Percentiles rank a stretch among this genome's conserved stretches.
phyloP scores from a whole-genome alignment of 2,329 filamentous ascomycete genomes.

The Neurospora crassa region DNA sequence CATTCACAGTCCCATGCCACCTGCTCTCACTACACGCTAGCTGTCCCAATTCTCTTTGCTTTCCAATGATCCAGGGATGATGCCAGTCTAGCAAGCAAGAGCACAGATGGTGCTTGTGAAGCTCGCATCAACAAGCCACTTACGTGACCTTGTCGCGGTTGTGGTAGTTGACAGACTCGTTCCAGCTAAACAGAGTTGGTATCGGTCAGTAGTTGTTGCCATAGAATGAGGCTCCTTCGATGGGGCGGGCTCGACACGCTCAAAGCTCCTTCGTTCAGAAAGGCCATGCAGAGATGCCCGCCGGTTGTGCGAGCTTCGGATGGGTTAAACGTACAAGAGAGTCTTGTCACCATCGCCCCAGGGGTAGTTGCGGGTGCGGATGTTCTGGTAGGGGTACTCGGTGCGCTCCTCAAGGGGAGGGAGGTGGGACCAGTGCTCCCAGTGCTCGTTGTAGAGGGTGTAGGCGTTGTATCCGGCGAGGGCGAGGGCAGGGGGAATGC shows the following conservation, averaged over 20 bases:
- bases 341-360: slow-evolving; percentile 90
- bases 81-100: background rate
- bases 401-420: slow-evolving; percentile 80
- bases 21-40: background rate
- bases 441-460: slow-evolving; percentile 89
- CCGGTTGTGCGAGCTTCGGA: background rate
- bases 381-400: slow-evolving; percentile 97
- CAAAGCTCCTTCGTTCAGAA: background rate
- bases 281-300: background rate
- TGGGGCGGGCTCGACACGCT: background rate
- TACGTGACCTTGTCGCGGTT: slow-evolving; percentile 68
- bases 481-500: slow-evolving; percentile 62
- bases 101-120: slow-evolving; percentile 2
- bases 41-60: background rate
- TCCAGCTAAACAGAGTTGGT: slow-evolving; percentile 59
- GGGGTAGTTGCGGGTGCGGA: slow-evolving; percentile 89
- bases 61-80: background rate
- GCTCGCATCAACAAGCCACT: slow-evolving; percentile 13
- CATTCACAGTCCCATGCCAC: background rate
- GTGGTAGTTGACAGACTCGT: slow-evolving; percentile 91
- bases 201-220: background rate
- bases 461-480: slow-evolving; percentile 74
- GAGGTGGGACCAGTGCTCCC: slow-evolving; percentile 87
- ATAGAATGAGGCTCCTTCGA: background rate
- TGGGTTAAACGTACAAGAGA: slow-evolving; percentile 10